Evolutionary conservation across 2,329 filamentous ascomycete species (phyloP).

Genomic region (Metarhizium sp.): DNA sequence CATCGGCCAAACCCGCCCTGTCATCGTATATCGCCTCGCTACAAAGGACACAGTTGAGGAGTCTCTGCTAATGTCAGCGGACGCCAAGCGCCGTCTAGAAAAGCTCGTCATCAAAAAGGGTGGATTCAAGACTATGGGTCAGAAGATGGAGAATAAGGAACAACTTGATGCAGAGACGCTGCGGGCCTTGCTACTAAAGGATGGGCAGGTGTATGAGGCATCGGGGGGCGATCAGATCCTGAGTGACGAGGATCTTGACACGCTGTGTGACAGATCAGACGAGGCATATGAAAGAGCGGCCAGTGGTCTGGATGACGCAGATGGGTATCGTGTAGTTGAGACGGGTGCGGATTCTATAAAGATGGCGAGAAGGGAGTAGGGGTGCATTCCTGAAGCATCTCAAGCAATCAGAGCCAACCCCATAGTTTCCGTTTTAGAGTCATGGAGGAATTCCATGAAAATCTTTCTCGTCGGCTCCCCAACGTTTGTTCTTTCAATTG

Average conservation of each 20-base stretch:
- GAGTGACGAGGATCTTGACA: conserved; percentile 64
- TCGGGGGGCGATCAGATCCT: conserved; percentile 57
- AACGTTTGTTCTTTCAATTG: too few relatives aligned
- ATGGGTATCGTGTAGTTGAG: conserved; percentile 69
- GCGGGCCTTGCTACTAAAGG: conserved; percentile 54
- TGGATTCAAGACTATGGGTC: conserved; percentile 61
- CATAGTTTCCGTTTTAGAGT: too few relatives aligned
- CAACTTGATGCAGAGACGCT: conserved; percentile 54
- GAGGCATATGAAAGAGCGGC: conserved; percentile 62
- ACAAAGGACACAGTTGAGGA: conserved; percentile 93
- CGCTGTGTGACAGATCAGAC: conserved; percentile 67
- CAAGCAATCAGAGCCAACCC: too few relatives aligned
- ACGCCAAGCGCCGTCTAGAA: conserved; percentile 84
- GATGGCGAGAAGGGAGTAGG: conserved; percentile 19
- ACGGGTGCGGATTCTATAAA: conserved; percentile 51
- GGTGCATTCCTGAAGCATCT: too few relatives aligned
- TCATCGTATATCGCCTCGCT: conserved; percentile 87
- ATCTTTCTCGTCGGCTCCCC: too few relatives aligned
- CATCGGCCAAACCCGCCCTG: conserved; percentile 86
- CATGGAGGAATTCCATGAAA: too few relatives aligned
- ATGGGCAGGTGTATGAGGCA: conserved; percentile 57
- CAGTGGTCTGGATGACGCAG: conserved; percentile 64
- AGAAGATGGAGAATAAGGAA: conserved; percentile 44
- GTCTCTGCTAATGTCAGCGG: conserved; percentile 73
- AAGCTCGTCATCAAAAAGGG: conserved; percentile 95